Percentiles rank a stretch among this genome's conserved stretches.
Evolutionary conservation across 331 rosid genomes (phyloP).

Genomic region (Cydonia oblonga): DNA sequence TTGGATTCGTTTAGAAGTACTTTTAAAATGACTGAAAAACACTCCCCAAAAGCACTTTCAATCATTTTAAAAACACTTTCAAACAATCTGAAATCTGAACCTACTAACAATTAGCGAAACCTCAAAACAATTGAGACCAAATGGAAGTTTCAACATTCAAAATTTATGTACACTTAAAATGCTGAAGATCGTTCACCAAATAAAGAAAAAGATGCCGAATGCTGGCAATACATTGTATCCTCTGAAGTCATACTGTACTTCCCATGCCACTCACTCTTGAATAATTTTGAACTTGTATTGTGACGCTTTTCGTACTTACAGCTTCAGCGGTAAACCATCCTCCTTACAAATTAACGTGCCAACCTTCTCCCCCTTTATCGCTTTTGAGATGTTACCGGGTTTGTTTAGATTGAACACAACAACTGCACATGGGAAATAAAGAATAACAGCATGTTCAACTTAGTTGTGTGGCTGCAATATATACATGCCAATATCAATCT

Average conservation of each 20-base stretch:
- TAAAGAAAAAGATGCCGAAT: not conserved
- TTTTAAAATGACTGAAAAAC: too few species aligned
- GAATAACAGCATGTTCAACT: not conserved
- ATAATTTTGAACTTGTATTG: not conserved
- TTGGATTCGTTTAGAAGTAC: fast-evolving
- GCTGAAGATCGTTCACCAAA: not conserved
- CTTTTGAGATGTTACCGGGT: slow-evolving; percentile 76
- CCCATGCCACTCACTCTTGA: not conserved
- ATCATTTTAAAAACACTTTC: too few species aligned
- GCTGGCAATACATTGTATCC: not conserved
- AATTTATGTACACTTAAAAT: slow-evolving; percentile 10
- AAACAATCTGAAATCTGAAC: not conserved
- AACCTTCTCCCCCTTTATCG: slow-evolving; percentile 75
- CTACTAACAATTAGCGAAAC: not conserved
- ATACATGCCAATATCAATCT: too few species aligned
- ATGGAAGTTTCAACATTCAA: not conserved
- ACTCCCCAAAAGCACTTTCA: too few species aligned
- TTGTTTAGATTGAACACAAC: slow-evolving; percentile 81
- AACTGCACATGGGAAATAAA: slow-evolving; percentile 39
- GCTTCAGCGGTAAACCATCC: slow-evolving; percentile 28
- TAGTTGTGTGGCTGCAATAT: not conserved
- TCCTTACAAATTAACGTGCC: slow-evolving; percentile 71
- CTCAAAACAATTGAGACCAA: not conserved
- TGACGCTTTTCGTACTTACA: not conserved
- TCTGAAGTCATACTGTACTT: not conserved